Percentiles rank a stretch among this genome's conserved stretches.
Conservation (phyloP, 768 basidiomycete species). For the Rubroboletus satanas region DNA sequence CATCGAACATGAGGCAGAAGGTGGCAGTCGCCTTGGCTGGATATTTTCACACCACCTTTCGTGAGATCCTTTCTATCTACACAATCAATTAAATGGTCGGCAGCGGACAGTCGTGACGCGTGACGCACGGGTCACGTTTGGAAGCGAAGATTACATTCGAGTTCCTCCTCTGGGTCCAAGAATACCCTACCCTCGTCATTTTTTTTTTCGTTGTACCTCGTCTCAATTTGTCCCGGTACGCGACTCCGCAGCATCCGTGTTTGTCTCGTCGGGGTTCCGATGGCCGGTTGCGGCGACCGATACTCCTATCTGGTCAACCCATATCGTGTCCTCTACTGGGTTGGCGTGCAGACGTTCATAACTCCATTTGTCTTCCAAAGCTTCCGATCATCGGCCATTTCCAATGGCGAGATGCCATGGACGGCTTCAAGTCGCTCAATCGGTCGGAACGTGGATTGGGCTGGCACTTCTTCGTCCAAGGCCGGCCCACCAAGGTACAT, state of each 20-base stretch:
- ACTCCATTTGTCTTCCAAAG: too few species aligned
- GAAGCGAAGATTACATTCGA: neutral
- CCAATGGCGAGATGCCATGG: too few species aligned
- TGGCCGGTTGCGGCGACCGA: neutral
- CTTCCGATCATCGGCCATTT: neutral
- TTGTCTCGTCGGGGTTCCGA: neutral
- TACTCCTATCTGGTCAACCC: neutral
- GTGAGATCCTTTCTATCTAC: too few species aligned
- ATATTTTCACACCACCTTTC: neutral
- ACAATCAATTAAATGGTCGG: neutral
- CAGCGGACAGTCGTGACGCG: neutral
- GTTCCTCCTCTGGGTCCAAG: neutral
- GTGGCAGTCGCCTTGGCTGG: neutral
- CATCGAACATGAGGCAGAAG: neutral
- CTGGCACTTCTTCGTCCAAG: neutral
- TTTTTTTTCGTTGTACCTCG: neutral
- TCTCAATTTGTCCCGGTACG: neutral
- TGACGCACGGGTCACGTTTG: neutral
- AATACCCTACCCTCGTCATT: too few species aligned
- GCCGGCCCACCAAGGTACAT: neutral
- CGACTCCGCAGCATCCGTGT: neutral
- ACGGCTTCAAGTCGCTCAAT: neutral
- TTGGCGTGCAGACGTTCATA: neutral
- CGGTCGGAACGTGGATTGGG: neutral
- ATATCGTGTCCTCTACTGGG: neutral